Percentiles rank a stretch among this genome's conserved stretches.
phyloP scores from a whole-genome alignment of 2,329 filamentous ascomycete species.

The Sporothrix protearum region DNA sequence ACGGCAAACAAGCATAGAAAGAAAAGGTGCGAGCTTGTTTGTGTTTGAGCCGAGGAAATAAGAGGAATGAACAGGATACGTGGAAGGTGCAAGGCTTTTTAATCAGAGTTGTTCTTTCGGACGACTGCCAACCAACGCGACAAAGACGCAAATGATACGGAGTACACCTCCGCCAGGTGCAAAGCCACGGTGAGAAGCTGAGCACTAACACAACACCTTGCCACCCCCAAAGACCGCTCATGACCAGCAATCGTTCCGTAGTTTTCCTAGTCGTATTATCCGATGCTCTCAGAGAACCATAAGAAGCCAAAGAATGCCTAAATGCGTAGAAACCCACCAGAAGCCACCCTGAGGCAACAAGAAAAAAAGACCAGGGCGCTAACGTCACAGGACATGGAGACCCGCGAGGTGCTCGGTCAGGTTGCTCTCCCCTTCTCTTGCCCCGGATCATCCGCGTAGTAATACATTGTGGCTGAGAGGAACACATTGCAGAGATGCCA shows the following conservation, averaged over 20 bases:
- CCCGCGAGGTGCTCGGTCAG: too few relatives aligned
- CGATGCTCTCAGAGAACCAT: background rate
- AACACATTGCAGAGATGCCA: too few relatives aligned
- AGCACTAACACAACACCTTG: conserved; percentile 1
- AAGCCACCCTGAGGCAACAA: background rate
- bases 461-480: conserved; percentile 5
- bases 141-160: background rate
- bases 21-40: background rate
- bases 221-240: background rate
- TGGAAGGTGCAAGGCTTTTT: conserved; percentile 8
- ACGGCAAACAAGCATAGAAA: conserved; percentile 6
- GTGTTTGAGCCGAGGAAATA: background rate
- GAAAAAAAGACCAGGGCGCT: background rate
- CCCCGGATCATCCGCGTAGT: conserved; percentile 9
- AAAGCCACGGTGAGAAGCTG: background rate
- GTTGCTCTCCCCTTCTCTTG: background rate
- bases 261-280: background rate
- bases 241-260: conserved; percentile 7
- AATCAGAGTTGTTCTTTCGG: background rate
- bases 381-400: background rate
- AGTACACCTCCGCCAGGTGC: background rate
- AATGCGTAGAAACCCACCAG: too few relatives aligned
- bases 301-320: background rate
- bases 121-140: background rate
- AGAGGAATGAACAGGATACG: background rate